These are phyloP conservation scores for Prototheca wickerhamii DNA, from an alignment of 163 green algal species.

Conservation along the genomic window DNA sequence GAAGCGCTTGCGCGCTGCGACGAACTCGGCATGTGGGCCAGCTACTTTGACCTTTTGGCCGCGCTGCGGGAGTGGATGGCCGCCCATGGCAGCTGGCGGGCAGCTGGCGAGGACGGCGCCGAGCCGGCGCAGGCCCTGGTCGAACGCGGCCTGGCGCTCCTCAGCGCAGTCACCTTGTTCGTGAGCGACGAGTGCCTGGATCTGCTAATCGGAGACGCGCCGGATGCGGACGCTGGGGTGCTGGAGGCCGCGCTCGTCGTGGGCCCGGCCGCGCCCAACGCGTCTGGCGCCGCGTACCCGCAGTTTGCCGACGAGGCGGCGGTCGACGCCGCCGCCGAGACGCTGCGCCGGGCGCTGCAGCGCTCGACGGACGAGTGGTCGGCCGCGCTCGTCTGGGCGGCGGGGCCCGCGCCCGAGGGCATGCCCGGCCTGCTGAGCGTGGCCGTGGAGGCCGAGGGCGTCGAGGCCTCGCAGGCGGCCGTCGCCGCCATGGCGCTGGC, in stretches of 20 bases:
- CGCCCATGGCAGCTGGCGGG: conserved; percentile 8
- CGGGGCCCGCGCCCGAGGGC: conserved; percentile 3
- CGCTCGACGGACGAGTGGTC: neutral
- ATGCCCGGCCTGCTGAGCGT: conserved; percentile 19
- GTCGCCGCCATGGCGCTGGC: conserved; percentile 13
- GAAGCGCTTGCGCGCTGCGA: neutral
- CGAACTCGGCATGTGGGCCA: conserved; percentile 12
- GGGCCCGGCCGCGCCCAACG: neutral
- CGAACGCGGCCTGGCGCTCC: conserved; percentile 15
- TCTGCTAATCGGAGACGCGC: conserved; percentile 1
- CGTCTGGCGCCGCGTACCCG: conserved; percentile 12
- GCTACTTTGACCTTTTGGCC: conserved; percentile 16
- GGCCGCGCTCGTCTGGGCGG: conserved; percentile 1
- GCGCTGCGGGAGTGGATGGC: conserved; percentile 22
- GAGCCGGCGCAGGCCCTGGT: neutral
- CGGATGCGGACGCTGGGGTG: neutral
- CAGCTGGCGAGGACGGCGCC: conserved; percentile 5
- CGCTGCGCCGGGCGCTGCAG: conserved; percentile 3
- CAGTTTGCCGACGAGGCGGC: conserved; percentile 2
- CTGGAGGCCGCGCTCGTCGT: conserved; percentile 1
- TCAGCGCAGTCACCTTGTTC: neutral
- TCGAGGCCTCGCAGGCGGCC: conserved; percentile 2
- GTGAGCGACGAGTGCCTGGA: conserved; percentile 8
- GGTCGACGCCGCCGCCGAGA: neutral
- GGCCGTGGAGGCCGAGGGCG: conserved; percentile 3